phyloP scores from a whole-genome alignment of 2,329 filamentous ascomycete species.

The Pyricularia sp. region DNA sequence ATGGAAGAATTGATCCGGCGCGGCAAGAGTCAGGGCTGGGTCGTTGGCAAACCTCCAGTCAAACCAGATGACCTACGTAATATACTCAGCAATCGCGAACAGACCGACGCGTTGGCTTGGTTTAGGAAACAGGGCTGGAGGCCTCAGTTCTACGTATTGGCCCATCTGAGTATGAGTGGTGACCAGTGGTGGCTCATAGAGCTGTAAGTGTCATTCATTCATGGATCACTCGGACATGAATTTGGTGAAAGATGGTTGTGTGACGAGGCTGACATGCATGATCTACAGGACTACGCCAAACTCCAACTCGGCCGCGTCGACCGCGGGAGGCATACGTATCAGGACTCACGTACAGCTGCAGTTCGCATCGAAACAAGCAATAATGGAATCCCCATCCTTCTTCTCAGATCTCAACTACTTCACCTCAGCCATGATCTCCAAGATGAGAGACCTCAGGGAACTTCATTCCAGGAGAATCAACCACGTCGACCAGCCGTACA shows the following conservation, averaged over 20 bases:
- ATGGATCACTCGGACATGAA: not conserved
- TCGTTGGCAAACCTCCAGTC: conserved; percentile 30
- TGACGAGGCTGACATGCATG: not conserved
- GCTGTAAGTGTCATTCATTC: conserved; percentile 29
- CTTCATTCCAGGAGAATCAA: conserved; percentile 31
- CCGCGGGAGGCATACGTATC: conserved; percentile 9
- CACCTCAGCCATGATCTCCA: conserved; percentile 36
- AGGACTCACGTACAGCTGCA: conserved; percentile 9
- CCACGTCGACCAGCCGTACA: conserved; percentile 18
- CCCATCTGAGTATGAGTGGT: conserved; percentile 56
- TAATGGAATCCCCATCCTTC: conserved; percentile 31
- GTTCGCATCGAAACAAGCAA: conserved; percentile 21
- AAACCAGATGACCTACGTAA: conserved; percentile 42
- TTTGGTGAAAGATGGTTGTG: not conserved
- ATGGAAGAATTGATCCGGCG: conserved; percentile 48
- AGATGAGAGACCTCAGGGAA: conserved; percentile 34
- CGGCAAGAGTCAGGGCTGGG: conserved; percentile 54
- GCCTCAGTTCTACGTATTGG: conserved; percentile 56
- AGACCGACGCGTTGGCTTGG: conserved; percentile 49
- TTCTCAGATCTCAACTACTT: conserved; percentile 39
- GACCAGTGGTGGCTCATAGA: conserved; percentile 71
- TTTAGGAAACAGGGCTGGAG: conserved; percentile 63
- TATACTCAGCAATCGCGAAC: conserved; percentile 48
- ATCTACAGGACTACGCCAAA: not conserved
- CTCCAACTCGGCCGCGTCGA: not conserved